These are phyloP conservation scores for Sordaria brevicollis DNA, from an alignment of 495 filamentous ascomycete genomes.

Conservation along the genomic window DNA sequence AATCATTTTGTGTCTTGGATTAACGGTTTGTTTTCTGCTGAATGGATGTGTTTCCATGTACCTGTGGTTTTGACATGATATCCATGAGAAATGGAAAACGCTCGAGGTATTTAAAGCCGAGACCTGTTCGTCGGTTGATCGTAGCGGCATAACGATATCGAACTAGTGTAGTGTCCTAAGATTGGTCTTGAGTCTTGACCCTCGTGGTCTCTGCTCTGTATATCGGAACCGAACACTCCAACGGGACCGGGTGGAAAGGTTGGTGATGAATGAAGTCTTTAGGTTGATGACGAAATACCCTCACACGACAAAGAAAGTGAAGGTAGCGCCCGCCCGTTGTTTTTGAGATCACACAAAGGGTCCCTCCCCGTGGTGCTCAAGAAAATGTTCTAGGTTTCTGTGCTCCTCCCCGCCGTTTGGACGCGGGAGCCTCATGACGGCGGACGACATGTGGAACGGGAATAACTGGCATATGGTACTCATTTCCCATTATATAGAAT, in stretches of 20 bases:
- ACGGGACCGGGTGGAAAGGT: neutral
- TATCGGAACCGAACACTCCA: neutral
- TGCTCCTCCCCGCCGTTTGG: neutral
- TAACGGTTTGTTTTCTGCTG: neutral
- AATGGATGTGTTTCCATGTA: too few relatives aligned
- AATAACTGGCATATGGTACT: too few relatives aligned
- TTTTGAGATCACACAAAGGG: neutral
- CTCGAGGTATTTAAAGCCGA: neutral
- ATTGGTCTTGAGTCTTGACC: neutral
- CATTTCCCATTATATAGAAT: neutral
- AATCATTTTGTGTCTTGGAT: neutral
- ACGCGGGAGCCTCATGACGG: neutral
- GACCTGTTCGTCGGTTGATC: neutral
- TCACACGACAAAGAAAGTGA: neutral
- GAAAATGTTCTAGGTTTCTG: neutral
- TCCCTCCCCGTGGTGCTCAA: neutral
- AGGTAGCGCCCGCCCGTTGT: neutral
- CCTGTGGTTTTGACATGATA: too few relatives aligned
- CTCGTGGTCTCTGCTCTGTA: neutral
- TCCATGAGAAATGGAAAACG: too few relatives aligned
- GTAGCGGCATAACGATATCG: neutral
- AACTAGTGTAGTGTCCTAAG: neutral
- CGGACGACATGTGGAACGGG: neutral
- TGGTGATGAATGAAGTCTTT: neutral
- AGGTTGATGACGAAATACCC: neutral